Conservation (phyloP, 345 rosid species). For the Camelina laxa region DNA sequence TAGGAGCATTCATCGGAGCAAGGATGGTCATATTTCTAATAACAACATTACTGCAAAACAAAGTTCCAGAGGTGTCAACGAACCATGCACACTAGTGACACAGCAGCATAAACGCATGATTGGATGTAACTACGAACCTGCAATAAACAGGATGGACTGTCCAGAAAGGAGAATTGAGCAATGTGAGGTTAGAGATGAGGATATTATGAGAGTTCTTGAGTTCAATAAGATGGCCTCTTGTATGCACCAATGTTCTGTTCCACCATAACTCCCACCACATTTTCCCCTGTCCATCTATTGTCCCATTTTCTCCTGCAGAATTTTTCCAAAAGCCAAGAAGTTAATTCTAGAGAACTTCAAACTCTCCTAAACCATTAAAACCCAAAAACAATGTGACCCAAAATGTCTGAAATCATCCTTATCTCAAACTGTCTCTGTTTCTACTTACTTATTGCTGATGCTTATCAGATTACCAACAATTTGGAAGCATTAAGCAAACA, state of each 20-base stretch:
- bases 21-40: constrained; percentile 81
- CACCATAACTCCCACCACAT: constrained; percentile 99
- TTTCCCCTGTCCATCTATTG: constrained; percentile 93
- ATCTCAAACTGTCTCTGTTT: neutral
- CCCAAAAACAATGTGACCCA: neutral
- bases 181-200: constrained; percentile 85
- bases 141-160: constrained; percentile 94
- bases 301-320: constrained; percentile 81
- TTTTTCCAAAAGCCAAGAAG: neutral
- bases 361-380: neutral
- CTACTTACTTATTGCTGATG: neutral
- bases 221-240: constrained; percentile 96
- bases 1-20: constrained; percentile 95
- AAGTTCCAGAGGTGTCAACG: neutral
- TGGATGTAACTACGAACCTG: constrained; percentile 56
- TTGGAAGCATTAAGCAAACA: neutral
- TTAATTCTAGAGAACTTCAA: neutral
- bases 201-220: constrained; percentile 75
- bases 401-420: neutral
- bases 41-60: constrained; percentile 72
- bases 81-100: constrained; percentile 18
- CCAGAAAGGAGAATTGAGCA: constrained; percentile 94
- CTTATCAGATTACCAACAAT: neutral
- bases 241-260: constrained; percentile 85
- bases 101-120: neutral